Base-by-base conservation (phyloP, 768 basidiomycete species). In the Hericium erinaceus region DNA sequence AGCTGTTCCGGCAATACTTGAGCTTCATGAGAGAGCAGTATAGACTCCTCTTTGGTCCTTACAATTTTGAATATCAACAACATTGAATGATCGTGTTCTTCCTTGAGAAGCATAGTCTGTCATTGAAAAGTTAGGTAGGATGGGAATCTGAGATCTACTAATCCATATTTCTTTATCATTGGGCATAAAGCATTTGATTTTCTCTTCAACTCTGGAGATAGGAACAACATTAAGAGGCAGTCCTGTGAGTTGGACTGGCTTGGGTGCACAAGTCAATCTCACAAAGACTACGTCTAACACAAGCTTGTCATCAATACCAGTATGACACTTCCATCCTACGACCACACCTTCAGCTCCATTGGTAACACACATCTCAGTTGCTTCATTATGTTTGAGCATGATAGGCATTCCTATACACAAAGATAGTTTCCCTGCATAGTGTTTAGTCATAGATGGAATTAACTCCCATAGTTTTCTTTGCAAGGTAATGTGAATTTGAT, bases 91-190 rank as follows among this genome's bases (percentile, higher is more conserved):
- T 16, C 64, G 37, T 7, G 62, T 68, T 8, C 60, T n/a, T 1
- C 65, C 66, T 59, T 67, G 66, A 20, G 52, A 63, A 16, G 39
- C 48, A 55, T 56, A 67, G 51, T 68, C 64, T 15, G 65, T 63
- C 61, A 66, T 65, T 5, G 61, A 60, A 54, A 68, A 68, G 48
- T 65, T 63, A 1, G 61, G 67, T 0, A 66, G 39, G 0, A 63
- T 48, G 7, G 18, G 58, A 0, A 63, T 56, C 38, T 68, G 65
- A 2, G 41, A 8, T n/a, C 66, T 33, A 0, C 13, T 18, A 15
- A 66, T 37, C 1, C 24, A 13, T 1, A 58, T 10, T n/a, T 5
- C 41, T 9, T 13, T 20, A 11, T 56, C 64, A 37, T 56, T 44
- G 13, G 54, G 58, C 28, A 64, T 39, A 38, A 15, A 12, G 33